Evolutionary conservation across 371 early-diverging fungal genomes (phyloP).

Genomic region (Mortierella polycephala): DNA sequence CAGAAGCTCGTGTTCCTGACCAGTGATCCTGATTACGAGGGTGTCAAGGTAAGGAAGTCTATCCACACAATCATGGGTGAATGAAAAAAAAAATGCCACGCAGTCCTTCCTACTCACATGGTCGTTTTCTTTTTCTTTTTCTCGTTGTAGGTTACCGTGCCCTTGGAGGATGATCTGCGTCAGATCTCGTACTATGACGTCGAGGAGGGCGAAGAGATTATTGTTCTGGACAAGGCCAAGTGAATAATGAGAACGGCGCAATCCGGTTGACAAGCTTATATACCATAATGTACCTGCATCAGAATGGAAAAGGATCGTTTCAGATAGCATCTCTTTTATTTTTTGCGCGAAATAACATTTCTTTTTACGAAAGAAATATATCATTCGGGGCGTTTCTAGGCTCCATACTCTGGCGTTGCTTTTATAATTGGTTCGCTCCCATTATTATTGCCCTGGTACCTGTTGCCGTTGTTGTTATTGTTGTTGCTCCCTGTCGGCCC

Average conservation of each 20-base stretch:
- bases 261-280: too few species aligned
- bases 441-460: too few species aligned
- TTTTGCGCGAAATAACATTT: too few species aligned
- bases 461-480: background rate
- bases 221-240: conserved; percentile 33
- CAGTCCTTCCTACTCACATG: background rate
- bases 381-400: too few species aligned
- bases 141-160: conserved; percentile 25
- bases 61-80: too few species aligned
- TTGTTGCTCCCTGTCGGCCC: background rate
- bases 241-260: too few species aligned
- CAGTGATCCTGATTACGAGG: conserved; percentile 27
- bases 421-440: too few species aligned
- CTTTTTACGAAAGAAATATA: too few species aligned
- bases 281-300: too few species aligned
- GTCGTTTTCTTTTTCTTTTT: background rate
- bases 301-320: too few species aligned
- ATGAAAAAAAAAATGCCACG: background rate
- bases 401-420: too few species aligned
- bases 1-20: conserved; percentile 41
- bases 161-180: conserved; percentile 59
- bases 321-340: too few species aligned
- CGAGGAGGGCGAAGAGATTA: conserved; percentile 48
- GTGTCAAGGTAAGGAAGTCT: conserved; percentile 22
- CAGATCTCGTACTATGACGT: conserved; percentile 55